phyloP scores from a whole-genome alignment of 805 yeast species.

The Candida sakaeoensis region DNA sequence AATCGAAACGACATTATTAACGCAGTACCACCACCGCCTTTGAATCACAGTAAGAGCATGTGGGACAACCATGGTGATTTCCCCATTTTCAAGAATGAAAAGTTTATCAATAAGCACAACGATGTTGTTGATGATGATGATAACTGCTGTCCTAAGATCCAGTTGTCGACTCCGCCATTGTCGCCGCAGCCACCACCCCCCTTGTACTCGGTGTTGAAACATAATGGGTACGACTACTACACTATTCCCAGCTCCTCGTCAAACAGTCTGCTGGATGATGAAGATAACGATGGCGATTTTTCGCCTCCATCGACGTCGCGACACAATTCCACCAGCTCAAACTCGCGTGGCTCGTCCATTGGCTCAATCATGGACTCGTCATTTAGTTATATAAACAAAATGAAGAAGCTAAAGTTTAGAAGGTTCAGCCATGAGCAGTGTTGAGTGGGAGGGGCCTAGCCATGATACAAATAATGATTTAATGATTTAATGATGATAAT shows the following conservation, averaged over 20 bases:
- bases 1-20: too few relatives aligned
- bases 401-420: slow-evolving; percentile 11
- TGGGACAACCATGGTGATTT: too few relatives aligned
- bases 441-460: not conserved
- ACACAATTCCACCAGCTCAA: slow-evolving; percentile 7
- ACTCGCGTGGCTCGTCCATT: not conserved
- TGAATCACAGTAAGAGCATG: too few relatives aligned
- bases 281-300: not conserved
- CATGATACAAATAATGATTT: not conserved
- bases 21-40: too few relatives aligned
- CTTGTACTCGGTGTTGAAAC: not conserved
- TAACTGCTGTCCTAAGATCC: slow-evolving; percentile 4
- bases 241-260: slow-evolving; percentile 7
- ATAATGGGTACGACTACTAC: slow-evolving; percentile 10
- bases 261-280: not conserved
- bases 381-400: slow-evolving; percentile 6
- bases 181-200: slow-evolving; percentile 1
- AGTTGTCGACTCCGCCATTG: slow-evolving; percentile 1
- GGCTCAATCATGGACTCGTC: slow-evolving; percentile 8
- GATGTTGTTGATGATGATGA: not conserved
- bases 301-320: slow-evolving; percentile 5
- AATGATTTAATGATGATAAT: not conserved
- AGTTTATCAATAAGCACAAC: not conserved
- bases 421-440: slow-evolving; percentile 9
- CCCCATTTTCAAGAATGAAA: not conserved